Evolutionary conservation across 2,329 filamentous ascomycete genomes (phyloP).

Genomic region (Aureobasidium sp.): DNA sequence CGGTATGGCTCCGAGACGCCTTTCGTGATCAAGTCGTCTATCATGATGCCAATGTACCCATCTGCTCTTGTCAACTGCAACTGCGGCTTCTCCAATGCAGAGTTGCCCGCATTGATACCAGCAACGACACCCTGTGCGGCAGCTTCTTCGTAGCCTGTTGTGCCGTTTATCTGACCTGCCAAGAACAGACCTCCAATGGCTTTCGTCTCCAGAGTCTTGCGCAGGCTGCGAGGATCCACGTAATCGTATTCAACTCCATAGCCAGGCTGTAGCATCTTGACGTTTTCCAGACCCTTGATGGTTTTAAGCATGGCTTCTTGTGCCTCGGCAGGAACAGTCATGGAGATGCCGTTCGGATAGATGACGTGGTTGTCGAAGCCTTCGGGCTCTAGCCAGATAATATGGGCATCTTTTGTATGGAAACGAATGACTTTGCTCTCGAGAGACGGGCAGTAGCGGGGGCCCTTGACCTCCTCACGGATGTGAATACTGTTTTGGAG

Average conservation of each 20-base stretch:
- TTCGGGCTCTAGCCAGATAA: slow-evolving; percentile 96
- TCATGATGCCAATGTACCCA: slow-evolving; percentile 97
- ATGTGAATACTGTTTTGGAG: slow-evolving; percentile 97
- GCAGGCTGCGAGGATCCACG: slow-evolving; percentile 82
- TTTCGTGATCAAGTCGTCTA: slow-evolving; percentile 94
- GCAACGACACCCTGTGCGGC: slow-evolving; percentile 88
- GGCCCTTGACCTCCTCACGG: slow-evolving; percentile 86
- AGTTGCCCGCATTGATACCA: slow-evolving; percentile 87
- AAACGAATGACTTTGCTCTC: slow-evolving; percentile 93
- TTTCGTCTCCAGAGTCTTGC: slow-evolving; percentile 89
- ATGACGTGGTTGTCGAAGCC: slow-evolving; percentile 84
- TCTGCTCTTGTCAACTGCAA: slow-evolving; percentile 71
- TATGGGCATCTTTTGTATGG: slow-evolving; percentile 67
- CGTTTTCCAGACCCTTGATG: slow-evolving; percentile 79
- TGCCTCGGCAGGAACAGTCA: slow-evolving; percentile 86
- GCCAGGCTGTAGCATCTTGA: slow-evolving; percentile 85
- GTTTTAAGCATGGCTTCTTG: slow-evolving; percentile 81
- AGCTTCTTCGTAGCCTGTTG: slow-evolving; percentile 96
- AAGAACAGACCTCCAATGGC: slow-evolving; percentile 80
- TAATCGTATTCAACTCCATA: slow-evolving; percentile 99
- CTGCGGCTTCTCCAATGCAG: slow-evolving; percentile 55
- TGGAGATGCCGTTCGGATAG: slow-evolving; percentile 94
- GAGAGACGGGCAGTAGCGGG: slow-evolving; percentile 88
- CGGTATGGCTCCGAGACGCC: slow-evolving; percentile 95
- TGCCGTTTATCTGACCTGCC: slow-evolving; percentile 96